Percentiles rank a stretch among this genome's conserved stretches.
Conservation (phyloP, 257 asterid genomes). For the Solanum arcanum region DNA sequence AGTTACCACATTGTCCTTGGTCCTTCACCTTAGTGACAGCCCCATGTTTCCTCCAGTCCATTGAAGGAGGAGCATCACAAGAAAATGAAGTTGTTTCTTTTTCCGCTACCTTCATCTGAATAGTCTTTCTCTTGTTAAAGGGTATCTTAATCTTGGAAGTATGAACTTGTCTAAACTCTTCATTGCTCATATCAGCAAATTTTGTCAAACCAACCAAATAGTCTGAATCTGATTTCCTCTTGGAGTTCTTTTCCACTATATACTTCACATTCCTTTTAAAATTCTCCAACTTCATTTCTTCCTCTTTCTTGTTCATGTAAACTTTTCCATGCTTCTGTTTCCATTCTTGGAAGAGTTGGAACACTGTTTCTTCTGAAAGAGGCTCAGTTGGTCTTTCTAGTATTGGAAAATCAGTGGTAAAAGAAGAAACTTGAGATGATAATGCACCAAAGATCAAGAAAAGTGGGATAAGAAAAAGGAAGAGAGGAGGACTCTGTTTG, state of each 20-base stretch:
- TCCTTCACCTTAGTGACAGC: slow-evolving; percentile 20
- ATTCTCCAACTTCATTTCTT: slow-evolving; percentile 4
- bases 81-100: not conserved
- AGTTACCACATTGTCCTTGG: slow-evolving; percentile 17
- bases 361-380: slow-evolving; percentile 2
- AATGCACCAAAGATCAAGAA: not conserved
- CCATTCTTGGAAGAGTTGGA: slow-evolving; percentile 16
- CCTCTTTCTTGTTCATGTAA: slow-evolving; percentile 8
- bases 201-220: slow-evolving; percentile 15
- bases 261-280: slow-evolving; percentile 14
- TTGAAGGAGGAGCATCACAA: slow-evolving; percentile 12
- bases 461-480: not conserved
- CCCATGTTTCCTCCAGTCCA: slow-evolving; percentile 29
- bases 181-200: slow-evolving; percentile 23
- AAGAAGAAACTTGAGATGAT: not conserved
- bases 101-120: not conserved
- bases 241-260: slow-evolving; percentile 6
- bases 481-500: not conserved
- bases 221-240: not conserved
- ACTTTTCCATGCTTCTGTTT: slow-evolving; percentile 14
- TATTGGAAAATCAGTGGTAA: not conserved
- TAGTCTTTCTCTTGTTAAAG: not conserved
- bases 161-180: slow-evolving; percentile 12
- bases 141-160: not conserved
- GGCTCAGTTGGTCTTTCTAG: not conserved